These are phyloP conservation scores for Exophiala sp. DNA, from an alignment of 2,329 filamentous ascomycete genomes.

Conservation along the genomic window DNA sequence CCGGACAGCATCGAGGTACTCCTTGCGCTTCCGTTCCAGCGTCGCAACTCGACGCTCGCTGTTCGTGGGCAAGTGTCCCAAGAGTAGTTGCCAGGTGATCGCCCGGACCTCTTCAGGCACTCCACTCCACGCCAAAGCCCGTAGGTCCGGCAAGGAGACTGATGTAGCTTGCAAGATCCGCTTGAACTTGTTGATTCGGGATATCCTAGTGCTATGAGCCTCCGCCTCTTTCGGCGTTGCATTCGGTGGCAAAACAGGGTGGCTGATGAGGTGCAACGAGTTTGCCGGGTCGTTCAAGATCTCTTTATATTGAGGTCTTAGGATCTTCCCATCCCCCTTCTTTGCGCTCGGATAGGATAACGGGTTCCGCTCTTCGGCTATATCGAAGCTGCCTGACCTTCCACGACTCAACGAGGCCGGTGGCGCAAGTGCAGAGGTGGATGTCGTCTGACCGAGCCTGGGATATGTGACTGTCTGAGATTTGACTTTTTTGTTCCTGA, in stretches of 20 bases:
- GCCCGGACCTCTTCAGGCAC: conserved; percentile 91
- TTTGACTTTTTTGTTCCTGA: conserved; percentile 34
- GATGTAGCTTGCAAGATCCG: conserved; percentile 86
- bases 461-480: conserved; percentile 16
- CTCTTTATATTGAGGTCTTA: conserved; percentile 96
- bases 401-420: conserved; percentile 33
- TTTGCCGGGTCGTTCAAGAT: conserved; percentile 86
- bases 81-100: conserved; percentile 96
- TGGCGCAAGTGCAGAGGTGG: conserved; percentile 18
- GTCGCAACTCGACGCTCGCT: conserved; percentile 86
- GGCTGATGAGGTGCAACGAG: conserved; percentile 86
- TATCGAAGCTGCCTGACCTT: conserved; percentile 83
- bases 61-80: conserved; percentile 94
- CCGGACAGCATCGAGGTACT: conserved; percentile 86
- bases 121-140: conserved; percentile 86
- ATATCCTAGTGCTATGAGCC: conserved; percentile 77
- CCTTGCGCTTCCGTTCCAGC: conserved; percentile 87
- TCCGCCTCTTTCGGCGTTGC: conserved; percentile 79
- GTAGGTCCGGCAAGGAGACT: conserved; percentile 75
- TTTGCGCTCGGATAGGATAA: conserved; percentile 81
- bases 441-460: conserved; percentile 18
- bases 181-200: conserved; percentile 98
- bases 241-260: conserved; percentile 66
- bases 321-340: conserved; percentile 87
- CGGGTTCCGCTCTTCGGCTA: conserved; percentile 79